Base-by-base conservation (phyloP, 2,329 filamentous ascomycete species). In the Aureobasidium pullulans region DNA sequence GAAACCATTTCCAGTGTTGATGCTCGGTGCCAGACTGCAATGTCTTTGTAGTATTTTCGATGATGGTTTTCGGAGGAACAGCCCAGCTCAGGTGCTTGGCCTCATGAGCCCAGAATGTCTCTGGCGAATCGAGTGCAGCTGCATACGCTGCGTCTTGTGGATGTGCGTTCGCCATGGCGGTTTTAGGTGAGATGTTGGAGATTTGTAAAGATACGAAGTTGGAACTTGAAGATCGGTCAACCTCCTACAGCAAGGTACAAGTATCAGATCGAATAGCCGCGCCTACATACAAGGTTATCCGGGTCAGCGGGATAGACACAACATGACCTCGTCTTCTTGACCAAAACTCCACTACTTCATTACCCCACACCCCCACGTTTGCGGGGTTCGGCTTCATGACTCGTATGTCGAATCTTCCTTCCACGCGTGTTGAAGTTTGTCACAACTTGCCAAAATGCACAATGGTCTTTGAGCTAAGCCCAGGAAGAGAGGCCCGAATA, bases 1-100 rank as follows among this genome's bases (percentile, higher is more conserved):
- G 84, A 66, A 96, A 96, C 93, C 93, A 97, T 63, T 84, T 83
- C 91, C 92, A 96, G 69, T 88, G 85, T 43, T 84, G 80, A 69
- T 96, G 86, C 15, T 78, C 76, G n/a, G 78, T 74, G 59, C 85
- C 85, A 64, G 75, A 81, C 57, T 78, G 73, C 4, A 94, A 77
- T 7, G 77, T 83, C 73, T 89, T 92, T 49, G 79, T 83, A 19
- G 78, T 81, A 40, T 75, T 77, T 3, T 76, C 75, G 23, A 95
- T 79, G 0, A 83, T 81, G 0, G 79, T 77, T 11, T 81, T 81
- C 7, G 92, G 92, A 58, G 82, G 80, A 68, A 84, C 87, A 73
- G 95, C 87, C 92, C 92, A 96, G 72, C 87, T 76, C 3, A 97
- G 77, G 23, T 88, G 82, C 46, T 84, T 78, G 5, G 90, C 90